phyloP scores from a whole-genome alignment of 352 stramenopile genomes.

The Globisporangium megalacanthum region DNA sequence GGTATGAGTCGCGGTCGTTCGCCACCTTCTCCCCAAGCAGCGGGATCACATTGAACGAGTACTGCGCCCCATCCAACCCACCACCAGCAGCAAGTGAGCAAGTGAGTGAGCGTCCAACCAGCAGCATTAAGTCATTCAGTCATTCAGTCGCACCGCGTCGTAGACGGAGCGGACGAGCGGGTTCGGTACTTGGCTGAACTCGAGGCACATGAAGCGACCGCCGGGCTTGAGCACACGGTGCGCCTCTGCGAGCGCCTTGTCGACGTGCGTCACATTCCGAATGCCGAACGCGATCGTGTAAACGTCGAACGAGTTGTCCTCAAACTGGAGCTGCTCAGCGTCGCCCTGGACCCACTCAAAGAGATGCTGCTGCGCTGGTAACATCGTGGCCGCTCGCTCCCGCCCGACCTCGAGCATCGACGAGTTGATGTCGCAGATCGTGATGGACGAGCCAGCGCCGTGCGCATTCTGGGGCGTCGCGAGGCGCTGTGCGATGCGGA shows the following conservation, averaged over 20 bases:
- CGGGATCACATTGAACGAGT: slow-evolving; percentile 98
- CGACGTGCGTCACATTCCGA: slow-evolving; percentile 97
- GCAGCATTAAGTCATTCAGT: neutral
- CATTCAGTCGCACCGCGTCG: slow-evolving; percentile 71
- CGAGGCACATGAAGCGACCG: slow-evolving; percentile 97
- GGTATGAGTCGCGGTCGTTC: slow-evolving; percentile 96
- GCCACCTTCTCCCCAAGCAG: slow-evolving; percentile 92
- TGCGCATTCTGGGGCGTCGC: slow-evolving; percentile 18
- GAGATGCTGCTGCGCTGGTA: slow-evolving; percentile 49
- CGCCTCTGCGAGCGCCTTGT: slow-evolving; percentile 93
- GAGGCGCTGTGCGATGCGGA: slow-evolving; percentile 91
- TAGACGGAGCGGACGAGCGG: slow-evolving; percentile 92
- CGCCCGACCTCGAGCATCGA: slow-evolving; percentile 98
- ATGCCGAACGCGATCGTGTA: slow-evolving; percentile 99
- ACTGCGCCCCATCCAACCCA: slow-evolving; percentile 41
- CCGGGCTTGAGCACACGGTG: slow-evolving; percentile 95
- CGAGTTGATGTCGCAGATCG: slow-evolving; percentile 98
- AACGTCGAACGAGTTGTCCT: slow-evolving; percentile 95
- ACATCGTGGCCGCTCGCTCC: slow-evolving; percentile 74
- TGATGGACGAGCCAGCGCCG: slow-evolving; percentile 73
- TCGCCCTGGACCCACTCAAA: slow-evolving; percentile 94
- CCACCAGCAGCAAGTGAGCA: neutral
- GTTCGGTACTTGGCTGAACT: slow-evolving; percentile 96
- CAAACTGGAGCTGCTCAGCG: slow-evolving; percentile 94
- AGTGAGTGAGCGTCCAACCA: neutral